Conservation (phyloP, 805 yeast genomes). For the Myxozyma udenii region DNA sequence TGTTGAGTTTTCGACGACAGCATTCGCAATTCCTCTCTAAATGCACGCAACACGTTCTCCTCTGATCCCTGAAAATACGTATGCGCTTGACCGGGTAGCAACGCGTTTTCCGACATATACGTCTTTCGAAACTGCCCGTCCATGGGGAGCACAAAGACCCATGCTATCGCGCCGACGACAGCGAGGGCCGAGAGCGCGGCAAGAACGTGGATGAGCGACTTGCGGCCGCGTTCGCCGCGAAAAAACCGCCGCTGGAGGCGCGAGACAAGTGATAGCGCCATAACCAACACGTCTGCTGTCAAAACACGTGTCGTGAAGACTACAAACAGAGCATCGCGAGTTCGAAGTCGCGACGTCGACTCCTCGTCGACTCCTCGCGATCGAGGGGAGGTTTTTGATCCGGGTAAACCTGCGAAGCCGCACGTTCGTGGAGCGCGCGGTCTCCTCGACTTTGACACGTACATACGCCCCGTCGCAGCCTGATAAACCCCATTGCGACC, state of each 20-base stretch:
- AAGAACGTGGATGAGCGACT: slow-evolving; percentile 3
- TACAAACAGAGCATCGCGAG: no score
- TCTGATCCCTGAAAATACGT: slow-evolving; percentile 90
- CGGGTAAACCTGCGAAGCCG: no score
- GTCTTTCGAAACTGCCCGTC: slow-evolving; percentile 81
- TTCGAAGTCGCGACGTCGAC: no score
- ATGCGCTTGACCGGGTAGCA: slow-evolving; percentile 94
- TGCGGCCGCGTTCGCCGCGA: not conserved
- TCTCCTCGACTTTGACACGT: no score
- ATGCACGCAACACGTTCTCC: slow-evolving; percentile 89
- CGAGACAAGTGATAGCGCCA: slow-evolving; percentile 7
- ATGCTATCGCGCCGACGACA: slow-evolving; percentile 44
- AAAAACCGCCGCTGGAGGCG: slow-evolving; percentile 2
- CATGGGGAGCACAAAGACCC: slow-evolving; percentile 64
- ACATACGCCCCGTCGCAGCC: no score
- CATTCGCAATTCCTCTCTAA: slow-evolving; percentile 56
- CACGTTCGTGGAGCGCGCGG: no score
- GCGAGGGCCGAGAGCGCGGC: slow-evolving; percentile 8
- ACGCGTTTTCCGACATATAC: slow-evolving; percentile 91
- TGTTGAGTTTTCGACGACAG: slow-evolving; percentile 34
- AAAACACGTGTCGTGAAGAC: no score
- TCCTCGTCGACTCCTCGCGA: no score
- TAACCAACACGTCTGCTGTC: not conserved
- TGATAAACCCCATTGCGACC: no score
- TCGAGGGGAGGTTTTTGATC: no score